Base-by-base conservation (phyloP, 2,329 filamentous ascomycete species). In the Penicillium sp. region DNA sequence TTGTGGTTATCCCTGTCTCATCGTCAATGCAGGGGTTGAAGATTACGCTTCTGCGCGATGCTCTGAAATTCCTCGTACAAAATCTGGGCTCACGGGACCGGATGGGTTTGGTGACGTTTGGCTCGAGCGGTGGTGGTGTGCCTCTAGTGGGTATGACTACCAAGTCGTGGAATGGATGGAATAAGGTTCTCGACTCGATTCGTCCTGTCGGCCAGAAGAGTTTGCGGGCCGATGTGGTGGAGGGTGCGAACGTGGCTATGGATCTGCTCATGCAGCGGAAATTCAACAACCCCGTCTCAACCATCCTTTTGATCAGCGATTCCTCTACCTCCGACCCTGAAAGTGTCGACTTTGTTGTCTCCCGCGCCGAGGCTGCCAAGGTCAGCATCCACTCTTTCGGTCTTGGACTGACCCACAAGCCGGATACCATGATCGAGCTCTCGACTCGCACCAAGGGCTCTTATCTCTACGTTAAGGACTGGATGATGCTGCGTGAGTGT, bases 11-110 rank as follows among this genome's bases (percentile, higher is more conserved):
- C 37, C 95, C 95, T 0, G 93, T 99, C 6, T 98, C 95, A 0
- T 96, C 94, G 0, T 98, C 95, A 0, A 99, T 98, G 94, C 95
- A 98, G 78, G 95, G 95, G n/a, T 87, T 99, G 63, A 99, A 99
- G 81, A 97, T 98, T 74, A 96, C 94, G 64, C 84, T 99, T 1
- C 87, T 99, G 15, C 89, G 93, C 45, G 95, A 99, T 77, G 91
- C 94, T 0, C 84, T 99, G 38, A 92, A 91, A 62, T 99, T 98
- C 76, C 89, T 99, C 77, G 92, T 99, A 2, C 86, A 90, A 68
- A 94, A 88, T 53, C 87, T 99, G 0, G 95, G 95, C 35, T 93
- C 97, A 69, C 87, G 93, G 58, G 95, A 99, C 76, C 91, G 95
- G 49, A 97, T 99, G 94, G 95, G 95, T 6, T 80, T 99, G 47